Evolutionary conservation across 352 stramenopile genomes (phyloP), one percentile per base, ranked within the genome.

Genomic region (Phytophthora citricola): DNA sequence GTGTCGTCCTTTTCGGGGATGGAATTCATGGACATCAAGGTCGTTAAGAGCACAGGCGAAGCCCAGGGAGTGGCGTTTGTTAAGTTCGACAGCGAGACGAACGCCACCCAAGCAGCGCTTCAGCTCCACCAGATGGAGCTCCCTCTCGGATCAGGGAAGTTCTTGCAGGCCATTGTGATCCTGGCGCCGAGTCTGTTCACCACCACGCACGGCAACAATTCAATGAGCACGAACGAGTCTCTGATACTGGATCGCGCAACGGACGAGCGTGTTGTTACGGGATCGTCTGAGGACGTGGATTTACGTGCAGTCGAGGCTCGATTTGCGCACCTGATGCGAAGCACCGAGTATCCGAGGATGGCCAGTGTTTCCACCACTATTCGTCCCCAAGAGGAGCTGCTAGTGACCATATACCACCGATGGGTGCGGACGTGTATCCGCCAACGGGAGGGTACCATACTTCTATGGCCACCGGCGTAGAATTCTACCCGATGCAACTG

Each of bases 21-120:
- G 84, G 76, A 94, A 53, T 92, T 91, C 44, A 75, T 95, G 53
- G 85, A 95, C 49, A 92, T 95, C 52, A 91, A 93, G 43, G 68
- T 93, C 14, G 75, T 81, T 17, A 83, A 77, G 47, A 90, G 75
- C 46, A 89, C 78, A 0, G 78, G 81, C 0, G 77, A 89, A 45
- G 71, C 82, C 1, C 85, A 93, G 61, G 83, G 84, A 22, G 76
- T 94, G 10, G 84, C 83, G 2, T 93, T 92, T 52, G 83, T 87
- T 15, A 92, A 90, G 53, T 95, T 95, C 51, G 67, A 84, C 12
- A 83, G 59, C 12, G 83, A 92, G 14, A 20, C 47, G 24, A 66
- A 76, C 12, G 79, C 87, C 4, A 53, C 63, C 0, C 71, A 83
- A 11, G 87, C 85, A 6, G 74, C 83, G 2, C 71, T 59, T 12